Conservation (phyloP, 257 asterid species). For the Voacanga thouarsii region DNA sequence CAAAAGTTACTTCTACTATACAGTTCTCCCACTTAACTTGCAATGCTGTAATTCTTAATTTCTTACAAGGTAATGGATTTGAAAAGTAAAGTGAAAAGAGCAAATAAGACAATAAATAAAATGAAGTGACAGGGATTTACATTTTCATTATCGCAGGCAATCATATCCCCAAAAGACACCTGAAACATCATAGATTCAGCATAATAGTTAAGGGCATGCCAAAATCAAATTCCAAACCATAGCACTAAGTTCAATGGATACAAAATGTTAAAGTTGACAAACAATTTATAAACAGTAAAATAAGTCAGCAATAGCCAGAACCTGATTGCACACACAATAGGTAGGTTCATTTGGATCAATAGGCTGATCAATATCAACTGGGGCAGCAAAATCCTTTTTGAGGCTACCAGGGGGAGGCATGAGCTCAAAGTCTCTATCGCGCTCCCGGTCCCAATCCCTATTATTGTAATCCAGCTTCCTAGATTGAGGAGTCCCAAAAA, state of each 20-base stretch:
- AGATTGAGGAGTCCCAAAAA: conserved; percentile 65
- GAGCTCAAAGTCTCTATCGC: conserved; percentile 87
- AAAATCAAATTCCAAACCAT: background rate
- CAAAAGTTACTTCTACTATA: background rate
- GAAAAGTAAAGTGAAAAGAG: background rate
- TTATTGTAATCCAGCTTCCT: conserved; percentile 74
- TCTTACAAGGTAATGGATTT: background rate
- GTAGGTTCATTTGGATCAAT: conserved; percentile 96
- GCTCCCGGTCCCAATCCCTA: conserved; percentile 90
- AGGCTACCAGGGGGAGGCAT: conserved; percentile 99
- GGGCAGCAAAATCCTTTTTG: conserved; percentile 68
- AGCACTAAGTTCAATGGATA: background rate
- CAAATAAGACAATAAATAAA: background rate
- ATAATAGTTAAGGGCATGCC: background rate
- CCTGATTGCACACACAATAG: conserved; percentile 97
- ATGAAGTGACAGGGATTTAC: conserved; percentile 35
- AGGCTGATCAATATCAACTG: conserved; percentile 76
- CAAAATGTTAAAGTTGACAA: background rate
- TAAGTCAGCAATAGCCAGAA: conserved; percentile 12
- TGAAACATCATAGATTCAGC: conserved; percentile 29
- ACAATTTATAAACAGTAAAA: background rate
- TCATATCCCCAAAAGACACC: conserved; percentile 99
- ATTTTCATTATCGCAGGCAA: conserved; percentile 97
- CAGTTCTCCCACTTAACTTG: background rate
- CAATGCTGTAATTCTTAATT: background rate